Base-by-base conservation (phyloP, 371 early-diverging fungal genomes). In the Rhizopus microsporus region DNA sequence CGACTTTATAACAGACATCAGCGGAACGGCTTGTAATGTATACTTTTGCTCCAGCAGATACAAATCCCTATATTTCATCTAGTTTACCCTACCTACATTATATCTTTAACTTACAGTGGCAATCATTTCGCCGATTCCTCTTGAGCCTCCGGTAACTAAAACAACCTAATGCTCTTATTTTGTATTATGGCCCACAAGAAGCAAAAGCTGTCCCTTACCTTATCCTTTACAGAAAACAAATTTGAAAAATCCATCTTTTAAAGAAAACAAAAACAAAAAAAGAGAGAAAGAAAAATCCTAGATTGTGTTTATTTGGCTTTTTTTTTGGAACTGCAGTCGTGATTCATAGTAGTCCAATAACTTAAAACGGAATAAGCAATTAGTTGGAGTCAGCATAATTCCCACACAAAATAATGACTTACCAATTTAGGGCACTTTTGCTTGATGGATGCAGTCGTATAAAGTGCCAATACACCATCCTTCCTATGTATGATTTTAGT, bases 81-180 rank as follows among this genome's bases (percentile, higher is more conserved):
- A 23, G 32, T 30, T 31, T 39, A 40, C 5, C 7, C 5, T 32
- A 29, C 37, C 39, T 16, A 29, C 17, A 17, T 30, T 9, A 39
- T 10, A n/a, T 51, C 1, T 58, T 4, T 6, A 45, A 1, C 59
- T 59, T 60, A 69, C 68, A 33, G 75, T 71, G 16, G 83, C 78
- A 37, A 88, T 80, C 84, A 85, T 81, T 59, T 78, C 70, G 23
- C 88, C 88, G 49, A 83, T 75, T 15, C 88, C 89, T 51, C 85
- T 75, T 38, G 88, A 85, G 39, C 94, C 94, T 46, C 94, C 94
- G 30, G 93, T 94, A 17, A 94, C 86, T 29, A 94, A 75, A 12
- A 88, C 93, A 29, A 93, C 86, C 77, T 93, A 13, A 5, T 16
- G 31, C 31, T 47, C 48, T 51, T 35, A 5, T 30, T 29, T 16